Percentiles rank a stretch among this genome's conserved stretches.
Evolutionary conservation across 805 yeast genomes (phyloP).

Genomic region (Barnettozyma wickerhamii): DNA sequence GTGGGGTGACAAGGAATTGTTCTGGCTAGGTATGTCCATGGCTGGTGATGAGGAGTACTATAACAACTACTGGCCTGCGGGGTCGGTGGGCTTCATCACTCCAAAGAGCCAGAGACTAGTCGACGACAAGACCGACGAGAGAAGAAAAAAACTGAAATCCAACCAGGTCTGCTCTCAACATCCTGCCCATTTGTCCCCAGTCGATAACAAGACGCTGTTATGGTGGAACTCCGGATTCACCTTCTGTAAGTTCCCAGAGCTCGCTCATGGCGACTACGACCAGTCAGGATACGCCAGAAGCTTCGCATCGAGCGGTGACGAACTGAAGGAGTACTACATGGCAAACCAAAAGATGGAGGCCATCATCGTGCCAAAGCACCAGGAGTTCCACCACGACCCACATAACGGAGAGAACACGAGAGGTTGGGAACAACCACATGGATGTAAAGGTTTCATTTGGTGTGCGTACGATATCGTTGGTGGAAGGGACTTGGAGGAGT

Average conservation of each 20-base stretch:
- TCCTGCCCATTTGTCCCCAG: constrained; percentile 51
- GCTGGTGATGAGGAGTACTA: constrained; percentile 50
- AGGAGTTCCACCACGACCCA: constrained; percentile 27
- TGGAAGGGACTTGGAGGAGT: constrained; percentile 17
- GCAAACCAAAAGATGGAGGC: constrained; percentile 37
- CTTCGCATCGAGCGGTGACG: constrained; percentile 10
- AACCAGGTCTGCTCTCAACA: constrained; percentile 55
- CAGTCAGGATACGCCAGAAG: constrained; percentile 20
- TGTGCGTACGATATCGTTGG: constrained; percentile 57
- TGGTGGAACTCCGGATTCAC: constrained; percentile 61
- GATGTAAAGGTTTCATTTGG: constrained; percentile 49
- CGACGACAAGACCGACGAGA: constrained; percentile 13
- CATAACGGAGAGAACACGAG: constrained; percentile 39
- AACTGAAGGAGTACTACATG: constrained; percentile 31
- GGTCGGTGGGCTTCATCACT: constrained; percentile 47
- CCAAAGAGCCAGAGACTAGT: constrained; percentile 15
- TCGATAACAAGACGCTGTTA: constrained; percentile 41
- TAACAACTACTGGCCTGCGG: constrained; percentile 52
- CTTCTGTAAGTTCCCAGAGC: constrained; percentile 35
- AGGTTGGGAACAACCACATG: constrained; percentile 43
- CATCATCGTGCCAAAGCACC: constrained; percentile 48
- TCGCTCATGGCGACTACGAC: constrained; percentile 30
- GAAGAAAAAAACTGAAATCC: constrained; percentile 19
- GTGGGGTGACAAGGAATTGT: constrained; percentile 67
- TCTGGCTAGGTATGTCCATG: constrained; percentile 57